Evolutionary conservation across 805 yeast species (phyloP).

Genomic region (Saccharomycopsis javanensis): DNA sequence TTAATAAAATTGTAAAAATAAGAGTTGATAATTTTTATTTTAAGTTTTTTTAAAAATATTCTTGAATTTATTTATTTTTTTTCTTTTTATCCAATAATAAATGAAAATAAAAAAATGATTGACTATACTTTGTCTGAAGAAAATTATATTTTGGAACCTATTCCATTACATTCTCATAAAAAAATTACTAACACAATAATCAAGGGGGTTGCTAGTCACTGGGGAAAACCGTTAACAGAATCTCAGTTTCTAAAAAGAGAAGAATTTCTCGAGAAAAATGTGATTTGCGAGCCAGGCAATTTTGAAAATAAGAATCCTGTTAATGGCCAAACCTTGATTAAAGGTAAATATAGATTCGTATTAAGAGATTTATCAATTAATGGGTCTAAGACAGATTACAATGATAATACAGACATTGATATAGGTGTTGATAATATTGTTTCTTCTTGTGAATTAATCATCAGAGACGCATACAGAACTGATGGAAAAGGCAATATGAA

Average conservation of each 20-base stretch:
- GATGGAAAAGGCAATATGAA: slow-evolving; percentile 23
- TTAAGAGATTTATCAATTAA: slow-evolving; percentile 19
- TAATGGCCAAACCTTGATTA: not conserved
- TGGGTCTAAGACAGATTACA: not conserved
- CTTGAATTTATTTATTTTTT: too few relatives aligned
- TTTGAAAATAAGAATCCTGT: not conserved
- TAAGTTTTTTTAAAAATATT: too few relatives aligned
- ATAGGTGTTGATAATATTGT: slow-evolving; percentile 28
- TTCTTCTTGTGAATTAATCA: slow-evolving; percentile 33
- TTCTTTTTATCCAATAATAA: too few relatives aligned
- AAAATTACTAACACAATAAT: not conserved
- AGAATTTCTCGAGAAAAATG: not conserved
- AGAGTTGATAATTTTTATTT: not conserved
- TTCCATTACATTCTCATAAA: not conserved
- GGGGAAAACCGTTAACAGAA: not conserved
- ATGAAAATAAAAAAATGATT: not conserved
- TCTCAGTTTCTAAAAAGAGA: slow-evolving; percentile 8
- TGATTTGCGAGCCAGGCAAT: slow-evolving; percentile 3
- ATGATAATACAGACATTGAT: slow-evolving; percentile 22
- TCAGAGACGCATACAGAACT: slow-evolving; percentile 24
- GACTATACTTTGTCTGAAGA: not conserved
- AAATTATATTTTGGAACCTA: not conserved
- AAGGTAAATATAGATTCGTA: slow-evolving; percentile 22
- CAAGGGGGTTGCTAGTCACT: not conserved
- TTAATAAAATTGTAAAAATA: not conserved